phyloP scores from a whole-genome alignment of 2,329 filamentous ascomycete species.

The Chaetomium sp. region DNA sequence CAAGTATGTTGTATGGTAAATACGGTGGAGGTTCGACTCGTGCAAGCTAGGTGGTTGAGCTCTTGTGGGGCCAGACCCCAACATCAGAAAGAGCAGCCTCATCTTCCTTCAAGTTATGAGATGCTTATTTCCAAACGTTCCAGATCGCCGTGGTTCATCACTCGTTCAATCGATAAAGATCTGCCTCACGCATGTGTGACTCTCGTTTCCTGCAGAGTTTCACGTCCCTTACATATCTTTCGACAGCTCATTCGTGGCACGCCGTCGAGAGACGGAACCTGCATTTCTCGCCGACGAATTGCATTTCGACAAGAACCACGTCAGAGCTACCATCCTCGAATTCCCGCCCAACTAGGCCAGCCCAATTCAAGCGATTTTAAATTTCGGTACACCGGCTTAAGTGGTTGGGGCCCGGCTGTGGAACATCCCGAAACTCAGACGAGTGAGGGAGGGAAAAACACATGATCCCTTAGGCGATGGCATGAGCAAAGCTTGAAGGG shows the following conservation, averaged over 20 bases:
- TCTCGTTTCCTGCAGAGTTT: neutral
- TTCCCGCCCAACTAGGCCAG: conserved; percentile 32
- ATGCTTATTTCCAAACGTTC: neutral
- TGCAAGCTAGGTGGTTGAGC: too few relatives aligned
- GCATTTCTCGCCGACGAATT: conserved; percentile 29
- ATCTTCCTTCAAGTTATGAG: neutral
- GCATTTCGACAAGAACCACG: conserved; percentile 29
- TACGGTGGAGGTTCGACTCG: too few relatives aligned
- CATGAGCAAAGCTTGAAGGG: conserved; percentile 26
- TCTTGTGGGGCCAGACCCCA: neutral
- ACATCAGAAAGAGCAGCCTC: neutral
- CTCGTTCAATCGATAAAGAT: neutral
- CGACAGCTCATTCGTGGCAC: neutral
- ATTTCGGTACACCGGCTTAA: conserved; percentile 6
- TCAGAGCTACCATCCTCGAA: conserved; percentile 2
- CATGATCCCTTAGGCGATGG: conserved; percentile 31
- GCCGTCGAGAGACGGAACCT: neutral
- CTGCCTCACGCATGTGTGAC: neutral
- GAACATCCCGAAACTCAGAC: conserved; percentile 20
- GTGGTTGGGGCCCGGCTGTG: conserved; percentile 22
- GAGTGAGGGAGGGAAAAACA: conserved; percentile 36
- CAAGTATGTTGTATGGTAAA: neutral
- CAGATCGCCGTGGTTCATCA: neutral
- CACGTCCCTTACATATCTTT: neutral
- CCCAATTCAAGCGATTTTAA: conserved; percentile 23